These are phyloP conservation scores for Aspergillus coremiiformis DNA, from an alignment of 495 filamentous ascomycete species.

Conservation along the genomic window DNA sequence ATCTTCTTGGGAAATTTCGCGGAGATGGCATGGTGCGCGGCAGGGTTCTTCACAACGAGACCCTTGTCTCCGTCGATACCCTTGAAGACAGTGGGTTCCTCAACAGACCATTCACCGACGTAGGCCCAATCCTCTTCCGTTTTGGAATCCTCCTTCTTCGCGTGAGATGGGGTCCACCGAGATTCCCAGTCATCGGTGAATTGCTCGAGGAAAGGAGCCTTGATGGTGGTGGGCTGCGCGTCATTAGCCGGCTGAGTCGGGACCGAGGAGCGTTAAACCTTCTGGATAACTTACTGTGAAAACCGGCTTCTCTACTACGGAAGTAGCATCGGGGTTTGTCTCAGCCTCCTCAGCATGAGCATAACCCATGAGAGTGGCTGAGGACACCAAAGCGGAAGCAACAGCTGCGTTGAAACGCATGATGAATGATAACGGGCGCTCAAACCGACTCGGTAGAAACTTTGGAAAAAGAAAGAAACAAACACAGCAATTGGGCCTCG, in stretches of 20 bases:
- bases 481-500: slow-evolving; percentile 25
- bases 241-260: slow-evolving; percentile 16
- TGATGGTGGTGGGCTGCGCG: slow-evolving; percentile 68
- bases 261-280: not conserved
- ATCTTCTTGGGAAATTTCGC: slow-evolving; percentile 97
- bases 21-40: slow-evolving; percentile 98
- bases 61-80: slow-evolving; percentile 95
- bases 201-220: slow-evolving; percentile 95
- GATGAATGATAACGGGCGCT: slow-evolving; percentile 31
- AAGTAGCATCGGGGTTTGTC: slow-evolving; percentile 48
- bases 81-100: slow-evolving; percentile 88
- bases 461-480: slow-evolving; percentile 17
- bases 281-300: slow-evolving; percentile 66
- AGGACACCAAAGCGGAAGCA: slow-evolving; percentile 56
- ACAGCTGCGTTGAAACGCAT: slow-evolving; percentile 72
- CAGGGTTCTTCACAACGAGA: slow-evolving; percentile 92
- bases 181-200: slow-evolving; percentile 93
- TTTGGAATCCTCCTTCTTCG: slow-evolving; percentile 88
- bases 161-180: slow-evolving; percentile 88
- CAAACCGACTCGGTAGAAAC: not conserved
- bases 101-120: slow-evolving; percentile 91
- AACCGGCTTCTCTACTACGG: slow-evolving; percentile 61
- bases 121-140: slow-evolving; percentile 96
- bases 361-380: slow-evolving; percentile 63
- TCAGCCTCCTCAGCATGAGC: slow-evolving; percentile 67